These are phyloP conservation scores for Knufia fluminis DNA, from an alignment of 2,329 filamentous ascomycete genomes.

Conservation along the genomic window DNA sequence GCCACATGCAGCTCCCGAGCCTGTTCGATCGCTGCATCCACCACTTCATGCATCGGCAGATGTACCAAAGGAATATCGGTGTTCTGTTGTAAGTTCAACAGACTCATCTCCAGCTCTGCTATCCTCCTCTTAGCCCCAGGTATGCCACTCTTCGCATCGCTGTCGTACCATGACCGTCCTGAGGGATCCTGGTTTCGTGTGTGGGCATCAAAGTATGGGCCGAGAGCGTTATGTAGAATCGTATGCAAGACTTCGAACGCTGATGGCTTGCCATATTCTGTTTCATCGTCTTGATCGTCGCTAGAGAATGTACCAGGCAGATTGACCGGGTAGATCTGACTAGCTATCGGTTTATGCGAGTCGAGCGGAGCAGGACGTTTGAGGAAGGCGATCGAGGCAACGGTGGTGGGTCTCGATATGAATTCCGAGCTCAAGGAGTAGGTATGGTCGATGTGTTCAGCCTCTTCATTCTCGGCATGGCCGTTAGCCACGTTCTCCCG, in stretches of 20 bases:
- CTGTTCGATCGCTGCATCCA: slow-evolving; percentile 75
- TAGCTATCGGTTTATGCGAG: slow-evolving; percentile 67
- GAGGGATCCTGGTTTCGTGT: slow-evolving; percentile 68
- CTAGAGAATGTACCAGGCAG: slow-evolving; percentile 63
- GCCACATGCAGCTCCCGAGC: slow-evolving; percentile 58
- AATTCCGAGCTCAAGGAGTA: slow-evolving; percentile 80
- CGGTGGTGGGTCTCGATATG: slow-evolving; percentile 66
- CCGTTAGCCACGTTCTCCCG: slow-evolving; percentile 22
- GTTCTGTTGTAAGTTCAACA: slow-evolving; percentile 91
- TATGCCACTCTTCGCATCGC: slow-evolving; percentile 87
- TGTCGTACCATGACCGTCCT: slow-evolving; percentile 67
- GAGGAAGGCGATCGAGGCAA: slow-evolving; percentile 76
- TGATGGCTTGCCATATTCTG: slow-evolving; percentile 65
- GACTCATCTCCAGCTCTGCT: slow-evolving; percentile 81
- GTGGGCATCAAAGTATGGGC: slow-evolving; percentile 95
- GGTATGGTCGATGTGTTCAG: slow-evolving; percentile 43
- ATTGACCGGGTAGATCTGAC: slow-evolving; percentile 88
- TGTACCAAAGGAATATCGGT: slow-evolving; percentile 92
- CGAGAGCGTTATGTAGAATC: slow-evolving; percentile 79
- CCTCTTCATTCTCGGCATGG: slow-evolving; percentile 32
- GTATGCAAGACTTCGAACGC: slow-evolving; percentile 91
- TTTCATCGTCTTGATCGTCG: slow-evolving; percentile 22
- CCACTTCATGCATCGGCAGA: slow-evolving; percentile 76
- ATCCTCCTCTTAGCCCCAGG: slow-evolving; percentile 96
- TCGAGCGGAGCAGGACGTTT: slow-evolving; percentile 87